Evolutionary conservation across 169 alveolate species (phyloP), one percentile per base, ranked within the genome.

Genomic region (Neospora caninum): DNA sequence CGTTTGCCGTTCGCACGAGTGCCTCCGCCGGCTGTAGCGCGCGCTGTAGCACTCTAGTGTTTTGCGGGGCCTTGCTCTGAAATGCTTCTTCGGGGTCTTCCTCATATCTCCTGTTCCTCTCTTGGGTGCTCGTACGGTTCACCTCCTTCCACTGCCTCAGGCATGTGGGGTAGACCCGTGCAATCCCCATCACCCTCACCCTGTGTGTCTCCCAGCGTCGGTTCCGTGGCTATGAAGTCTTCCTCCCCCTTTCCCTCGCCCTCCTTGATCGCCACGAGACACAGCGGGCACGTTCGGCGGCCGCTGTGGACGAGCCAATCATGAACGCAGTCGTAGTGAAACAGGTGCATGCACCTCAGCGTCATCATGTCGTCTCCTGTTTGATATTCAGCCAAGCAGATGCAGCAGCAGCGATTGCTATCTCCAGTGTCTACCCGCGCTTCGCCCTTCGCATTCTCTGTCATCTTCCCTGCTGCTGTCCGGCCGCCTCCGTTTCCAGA

Each of bases 331-430:
- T n/a, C 29, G 42, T 36, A n/a, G n/a, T 78, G 86, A 22, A 78
- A 78, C 49, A 78, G 9, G 86, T 78, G 86, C 86, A 78, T 78
- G 45, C 86, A 78, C 45, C 86, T 78, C 49, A 78, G 45, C 31
- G 86, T 78, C 49, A 78, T 78, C 86, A 78, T 78, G 49, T 78
- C 86, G 45, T 78, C 86, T 36, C 86, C 86, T 36, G 86, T 36
- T 38, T 78, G 86, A 22, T 78, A 78, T 29, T 78, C 86, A 2
- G 86, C 86, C 45, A 78, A 43, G 45, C 86, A 78, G 45, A 78
- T 78, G 45, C 86, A 20, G n/a, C 86, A 78, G 86, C 86, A 78
- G 39, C 45, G 39, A 20, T n/a, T 78, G 45, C 45, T 78, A 25
- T 78, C 86, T n/a, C 42, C 86, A 25, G 49, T 16, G n/a, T 6